These are phyloP conservation scores for Rugonectria rugulosa DNA, from an alignment of 2,329 filamentous ascomycete species.

Conservation along the genomic window DNA sequence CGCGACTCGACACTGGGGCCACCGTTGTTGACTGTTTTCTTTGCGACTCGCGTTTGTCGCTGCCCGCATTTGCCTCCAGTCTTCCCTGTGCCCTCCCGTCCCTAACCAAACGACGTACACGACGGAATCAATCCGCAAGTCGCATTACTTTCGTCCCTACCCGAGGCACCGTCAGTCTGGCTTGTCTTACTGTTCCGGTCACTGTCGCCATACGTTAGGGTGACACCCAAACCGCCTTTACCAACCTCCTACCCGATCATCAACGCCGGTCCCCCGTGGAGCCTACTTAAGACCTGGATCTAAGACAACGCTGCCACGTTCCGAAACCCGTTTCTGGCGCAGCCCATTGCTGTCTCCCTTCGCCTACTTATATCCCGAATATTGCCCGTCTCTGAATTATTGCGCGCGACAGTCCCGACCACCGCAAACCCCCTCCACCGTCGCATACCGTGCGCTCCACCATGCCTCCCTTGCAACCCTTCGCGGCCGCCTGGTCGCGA, in stretches of 20 bases:
- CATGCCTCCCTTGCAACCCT: constrained; percentile 58
- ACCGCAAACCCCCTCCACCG: constrained; percentile 17
- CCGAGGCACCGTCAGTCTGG: neutral
- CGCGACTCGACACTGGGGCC: neutral
- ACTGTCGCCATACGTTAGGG: constrained; percentile 9
- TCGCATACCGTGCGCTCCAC: constrained; percentile 34
- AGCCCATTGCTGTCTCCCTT: constrained; percentile 15
- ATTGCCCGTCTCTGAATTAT: neutral
- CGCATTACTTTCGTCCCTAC: neutral
- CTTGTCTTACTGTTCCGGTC: neutral
- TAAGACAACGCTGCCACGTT: constrained; percentile 35
- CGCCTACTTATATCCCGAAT: constrained; percentile 27
- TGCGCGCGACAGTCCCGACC: constrained; percentile 13
- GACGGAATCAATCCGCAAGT: neutral
- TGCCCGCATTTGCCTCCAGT: neutral
- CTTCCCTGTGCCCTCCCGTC: neutral
- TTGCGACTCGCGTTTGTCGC: neutral
- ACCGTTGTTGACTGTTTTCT: neutral
- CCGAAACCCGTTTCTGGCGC: constrained; percentile 33
- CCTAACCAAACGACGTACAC: neutral
- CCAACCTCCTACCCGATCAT: constrained; percentile 7
- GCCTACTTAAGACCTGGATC: constrained; percentile 19
- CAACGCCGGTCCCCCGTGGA: constrained; percentile 17
- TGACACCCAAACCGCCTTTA: constrained; percentile 15
- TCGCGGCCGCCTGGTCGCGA: constrained; percentile 53